Conservation (phyloP, 805 yeast species). For the Blastobotrys terrestris region DNA sequence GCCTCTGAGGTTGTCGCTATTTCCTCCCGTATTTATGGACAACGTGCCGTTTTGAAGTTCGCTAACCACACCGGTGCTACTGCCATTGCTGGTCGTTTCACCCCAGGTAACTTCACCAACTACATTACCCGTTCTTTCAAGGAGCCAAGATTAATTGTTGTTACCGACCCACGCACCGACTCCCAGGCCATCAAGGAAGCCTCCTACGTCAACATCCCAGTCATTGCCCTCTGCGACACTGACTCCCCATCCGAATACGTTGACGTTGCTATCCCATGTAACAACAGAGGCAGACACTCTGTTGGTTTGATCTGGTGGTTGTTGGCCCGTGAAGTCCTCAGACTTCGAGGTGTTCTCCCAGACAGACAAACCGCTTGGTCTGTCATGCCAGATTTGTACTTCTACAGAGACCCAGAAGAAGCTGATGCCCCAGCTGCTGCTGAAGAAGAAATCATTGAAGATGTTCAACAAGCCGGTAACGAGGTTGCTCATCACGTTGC, state of each 20-base stretch:
- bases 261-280: conserved; percentile 99
- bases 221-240: conserved; percentile 96
- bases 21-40: conserved; percentile 99
- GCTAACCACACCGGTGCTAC: conserved; percentile 99
- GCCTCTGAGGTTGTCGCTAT: conserved; percentile 97
- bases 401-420: conserved; percentile 99
- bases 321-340: conserved; percentile 97
- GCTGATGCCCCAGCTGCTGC: conserved; percentile 71
- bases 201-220: conserved; percentile 99
- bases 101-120: conserved; percentile 99
- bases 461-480: conserved; percentile 65
- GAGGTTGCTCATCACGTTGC: conserved; percentile 46
- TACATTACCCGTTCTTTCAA: conserved; percentile 99
- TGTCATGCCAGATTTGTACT: conserved; percentile 99
- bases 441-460: conserved; percentile 60
- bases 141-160: conserved; percentile 99
- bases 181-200: conserved; percentile 99
- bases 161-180: conserved; percentile 99
- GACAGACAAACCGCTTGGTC: conserved; percentile 97
- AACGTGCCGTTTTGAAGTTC: conserved; percentile 99
- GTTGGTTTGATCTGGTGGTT: conserved; percentile 99
- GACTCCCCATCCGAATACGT: conserved; percentile 99
- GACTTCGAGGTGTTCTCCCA: conserved; percentile 96
- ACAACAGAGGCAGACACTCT: conserved; percentile 99
- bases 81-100: conserved; percentile 99